Percentiles rank a stretch among this genome's conserved stretches.
phyloP scores from a whole-genome alignment of 139 green algal species.

The Tetraselmis striata region DNA sequence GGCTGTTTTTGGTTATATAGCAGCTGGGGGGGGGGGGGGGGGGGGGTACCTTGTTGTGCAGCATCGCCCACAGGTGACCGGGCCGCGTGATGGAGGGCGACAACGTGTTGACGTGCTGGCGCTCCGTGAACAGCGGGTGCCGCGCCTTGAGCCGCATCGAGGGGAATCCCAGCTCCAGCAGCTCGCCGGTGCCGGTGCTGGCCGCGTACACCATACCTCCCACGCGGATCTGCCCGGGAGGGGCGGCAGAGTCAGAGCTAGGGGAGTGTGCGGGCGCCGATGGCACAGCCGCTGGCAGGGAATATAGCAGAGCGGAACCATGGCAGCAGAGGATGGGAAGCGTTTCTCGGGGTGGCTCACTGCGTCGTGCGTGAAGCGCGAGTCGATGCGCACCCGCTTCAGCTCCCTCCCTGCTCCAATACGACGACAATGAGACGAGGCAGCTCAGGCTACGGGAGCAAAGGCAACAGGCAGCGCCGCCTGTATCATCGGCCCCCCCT shows the following conservation, averaged over 20 bases:
- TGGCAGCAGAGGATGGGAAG: too few species aligned
- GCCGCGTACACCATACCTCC: constrained; percentile 48
- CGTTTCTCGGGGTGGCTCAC: too few species aligned
- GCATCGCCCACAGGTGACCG: constrained; percentile 54
- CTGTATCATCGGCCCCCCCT: background rate
- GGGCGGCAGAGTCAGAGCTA: too few species aligned
- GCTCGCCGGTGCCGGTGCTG: constrained; percentile 52
- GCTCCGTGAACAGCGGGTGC: constrained; percentile 42
- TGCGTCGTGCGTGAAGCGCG: constrained; percentile 64
- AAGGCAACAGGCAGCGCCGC: background rate
- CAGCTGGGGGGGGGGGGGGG: too few species aligned
- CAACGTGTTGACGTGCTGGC: constrained; percentile 71
- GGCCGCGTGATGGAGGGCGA: constrained; percentile 29
- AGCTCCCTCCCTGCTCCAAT: constrained; percentile 43
- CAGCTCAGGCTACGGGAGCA: too few species aligned
- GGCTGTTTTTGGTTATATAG: too few species aligned
- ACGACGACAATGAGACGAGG: too few species aligned
- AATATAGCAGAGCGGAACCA: too few species aligned
- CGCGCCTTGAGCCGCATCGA: constrained; percentile 37
- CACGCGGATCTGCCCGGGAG: constrained; percentile 31
- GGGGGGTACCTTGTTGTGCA: constrained; percentile 62
- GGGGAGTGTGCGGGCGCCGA: too few species aligned
- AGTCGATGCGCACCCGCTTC: constrained; percentile 27
- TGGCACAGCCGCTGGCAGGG: too few species aligned
- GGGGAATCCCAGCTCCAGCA: constrained; percentile 56